A percentile compares a stretch with the other conserved stretches of the same genome.
Conservation (phyloP, 2,329 filamentous ascomycete genomes). For the Arthrobotrys sphaeroides region DNA sequence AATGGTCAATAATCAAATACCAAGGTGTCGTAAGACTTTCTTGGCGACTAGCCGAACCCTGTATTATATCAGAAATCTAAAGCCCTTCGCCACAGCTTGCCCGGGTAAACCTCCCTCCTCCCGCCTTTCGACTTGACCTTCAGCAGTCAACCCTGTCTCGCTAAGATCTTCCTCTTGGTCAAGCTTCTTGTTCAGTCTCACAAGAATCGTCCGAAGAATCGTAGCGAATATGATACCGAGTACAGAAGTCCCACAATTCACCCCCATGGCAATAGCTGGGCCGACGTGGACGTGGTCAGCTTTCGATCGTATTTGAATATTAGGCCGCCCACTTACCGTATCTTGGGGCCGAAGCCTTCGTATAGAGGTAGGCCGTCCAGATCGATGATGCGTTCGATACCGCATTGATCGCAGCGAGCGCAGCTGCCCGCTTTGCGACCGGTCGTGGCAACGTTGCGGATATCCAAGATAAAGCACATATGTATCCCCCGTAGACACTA, state of each 20-base stretch:
- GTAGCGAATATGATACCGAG: slow-evolving; percentile 73
- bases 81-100: slow-evolving; percentile 70
- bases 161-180: slow-evolving; percentile 69
- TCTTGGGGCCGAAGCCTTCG: slow-evolving; percentile 61
- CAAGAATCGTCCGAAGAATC: slow-evolving; percentile 71
- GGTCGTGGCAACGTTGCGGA: slow-evolving; percentile 78
- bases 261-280: slow-evolving; percentile 70
- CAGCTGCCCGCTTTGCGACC: slow-evolving; percentile 77
- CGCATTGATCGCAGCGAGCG: slow-evolving; percentile 79
- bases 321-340: slow-evolving; percentile 27
- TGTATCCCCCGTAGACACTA: slow-evolving; percentile 73
- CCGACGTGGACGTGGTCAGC: neutral
- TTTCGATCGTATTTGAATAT: neutral
- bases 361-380: slow-evolving; percentile 76
- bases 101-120: slow-evolving; percentile 68
- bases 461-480: slow-evolving; percentile 77
- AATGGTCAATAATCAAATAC: neutral
- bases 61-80: slow-evolving; percentile 71
- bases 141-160: slow-evolving; percentile 16
- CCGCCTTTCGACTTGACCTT: slow-evolving; percentile 58
- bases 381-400: slow-evolving; percentile 75
- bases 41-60: neutral
- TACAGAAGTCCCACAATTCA: slow-evolving; percentile 73
- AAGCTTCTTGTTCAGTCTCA: slow-evolving; percentile 74
- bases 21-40: neutral